These are phyloP conservation scores for Sporothrix phasma DNA, from an alignment of 2,329 filamentous ascomycete genomes.

Conservation along the genomic window DNA sequence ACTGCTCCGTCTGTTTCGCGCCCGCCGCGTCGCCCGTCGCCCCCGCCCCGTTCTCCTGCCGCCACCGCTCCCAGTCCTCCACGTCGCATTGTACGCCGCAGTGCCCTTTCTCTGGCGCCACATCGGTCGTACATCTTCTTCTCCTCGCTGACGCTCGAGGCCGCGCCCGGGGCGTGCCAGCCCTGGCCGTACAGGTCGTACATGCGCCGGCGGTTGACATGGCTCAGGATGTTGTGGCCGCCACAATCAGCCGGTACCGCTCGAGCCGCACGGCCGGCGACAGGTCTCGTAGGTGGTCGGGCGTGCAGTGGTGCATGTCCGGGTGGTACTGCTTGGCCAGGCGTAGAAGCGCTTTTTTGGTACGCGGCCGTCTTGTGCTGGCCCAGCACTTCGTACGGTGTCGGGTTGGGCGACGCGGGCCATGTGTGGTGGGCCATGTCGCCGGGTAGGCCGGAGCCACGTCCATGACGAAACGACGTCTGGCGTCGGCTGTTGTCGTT, in stretches of 20 bases:
- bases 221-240: conserved; percentile 78
- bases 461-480: neutral
- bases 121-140: conserved; percentile 31
- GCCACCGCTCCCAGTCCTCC: conserved; percentile 93
- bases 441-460: neutral
- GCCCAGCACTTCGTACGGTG: conserved; percentile 84
- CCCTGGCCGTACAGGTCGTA: conserved; percentile 78
- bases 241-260: conserved; percentile 79
- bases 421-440: neutral
- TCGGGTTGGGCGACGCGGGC: conserved; percentile 39
- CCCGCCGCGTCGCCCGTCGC: conserved; percentile 23
- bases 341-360: conserved; percentile 78
- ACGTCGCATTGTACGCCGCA: conserved; percentile 68
- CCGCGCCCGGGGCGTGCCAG: conserved; percentile 48
- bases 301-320: conserved; percentile 44
- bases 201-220: conserved; percentile 64
- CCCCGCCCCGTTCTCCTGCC: conserved; percentile 41
- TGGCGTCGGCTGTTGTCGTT: too few species aligned
- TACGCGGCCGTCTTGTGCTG: conserved; percentile 52
- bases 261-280: conserved; percentile 61
- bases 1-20: conserved; percentile 43
- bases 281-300: conserved; percentile 33
- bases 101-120: conserved; percentile 42
- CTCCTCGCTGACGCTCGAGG: neutral
- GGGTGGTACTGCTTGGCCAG: conserved; percentile 96